A percentile compares a stretch with the other conserved stretches of the same genome.
Conservation (phyloP, 345 rosid genomes). For the Melaleuca quinquenervia region DNA sequence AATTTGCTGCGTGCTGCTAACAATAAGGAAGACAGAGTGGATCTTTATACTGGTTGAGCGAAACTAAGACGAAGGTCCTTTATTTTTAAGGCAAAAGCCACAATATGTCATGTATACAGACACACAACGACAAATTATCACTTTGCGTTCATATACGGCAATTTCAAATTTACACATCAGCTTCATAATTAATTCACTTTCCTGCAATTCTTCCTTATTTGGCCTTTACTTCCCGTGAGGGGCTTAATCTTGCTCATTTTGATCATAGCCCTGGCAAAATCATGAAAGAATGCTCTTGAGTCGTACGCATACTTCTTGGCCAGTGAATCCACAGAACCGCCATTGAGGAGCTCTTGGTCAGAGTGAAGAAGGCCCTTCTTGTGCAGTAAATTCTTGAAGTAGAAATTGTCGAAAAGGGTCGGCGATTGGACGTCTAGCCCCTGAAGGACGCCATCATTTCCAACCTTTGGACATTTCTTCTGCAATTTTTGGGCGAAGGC, state of each 20-base stretch:
- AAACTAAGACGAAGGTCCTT: not conserved
- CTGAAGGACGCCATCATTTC: conserved; percentile 51
- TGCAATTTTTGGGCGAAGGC: conserved; percentile 30
- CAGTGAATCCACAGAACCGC: not conserved
- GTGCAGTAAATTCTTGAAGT: conserved; percentile 60
- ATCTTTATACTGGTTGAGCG: not conserved
- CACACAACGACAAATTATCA: not conserved
- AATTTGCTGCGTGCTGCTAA: not conserved
- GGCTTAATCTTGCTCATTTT: not conserved
- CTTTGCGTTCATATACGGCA: not conserved
- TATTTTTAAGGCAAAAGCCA: not conserved
- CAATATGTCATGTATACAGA: not conserved
- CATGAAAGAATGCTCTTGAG: not conserved
- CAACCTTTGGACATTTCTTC: conserved; percentile 52
- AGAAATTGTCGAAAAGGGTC: conserved; percentile 42
- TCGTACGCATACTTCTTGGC: not conserved
- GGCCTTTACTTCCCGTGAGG: not conserved
- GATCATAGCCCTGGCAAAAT: not conserved
- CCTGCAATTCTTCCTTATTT: not conserved
- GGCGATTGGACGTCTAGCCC: conserved; percentile 57
- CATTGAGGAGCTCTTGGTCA: conserved; percentile 37
- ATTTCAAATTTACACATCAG: not conserved
- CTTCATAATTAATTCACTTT: not conserved
- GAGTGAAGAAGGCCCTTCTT: conserved; percentile 82
- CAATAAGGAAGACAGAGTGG: not conserved